Evolutionary conservation across 2,329 filamentous ascomycete genomes (phyloP).

Genomic region (Westerdykella aurantiaca): DNA sequence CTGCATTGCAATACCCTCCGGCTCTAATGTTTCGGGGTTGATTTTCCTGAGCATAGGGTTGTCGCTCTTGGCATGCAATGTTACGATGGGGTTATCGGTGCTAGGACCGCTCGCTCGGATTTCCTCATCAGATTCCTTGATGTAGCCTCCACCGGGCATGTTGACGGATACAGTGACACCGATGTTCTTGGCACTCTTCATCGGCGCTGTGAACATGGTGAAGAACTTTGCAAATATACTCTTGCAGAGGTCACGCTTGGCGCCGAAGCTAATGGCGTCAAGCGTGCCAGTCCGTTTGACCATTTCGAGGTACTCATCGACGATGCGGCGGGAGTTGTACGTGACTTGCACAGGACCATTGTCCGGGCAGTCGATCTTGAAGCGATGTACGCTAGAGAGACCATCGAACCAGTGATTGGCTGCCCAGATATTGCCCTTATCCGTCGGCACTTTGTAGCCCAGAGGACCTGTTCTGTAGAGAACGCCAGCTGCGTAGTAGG

Average conservation of each 20-base stretch:
- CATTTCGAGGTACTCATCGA: conserved; percentile 56
- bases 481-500: conserved; percentile 63
- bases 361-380: conserved; percentile 55
- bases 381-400: conserved; percentile 64
- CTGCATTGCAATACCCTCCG: conserved; percentile 59
- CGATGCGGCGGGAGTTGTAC: conserved; percentile 67
- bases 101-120: conserved; percentile 21
- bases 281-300: conserved; percentile 57
- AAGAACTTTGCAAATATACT: conserved; percentile 67
- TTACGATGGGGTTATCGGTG: conserved; percentile 36
- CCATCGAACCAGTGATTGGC: conserved; percentile 79
- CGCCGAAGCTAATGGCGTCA: conserved; percentile 59
- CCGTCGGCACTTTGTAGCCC: conserved; percentile 55
- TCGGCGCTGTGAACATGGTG: conserved; percentile 48
- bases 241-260: conserved; percentile 67
- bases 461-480: conserved; percentile 73
- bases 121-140: conserved; percentile 5
- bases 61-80: conserved; percentile 58
- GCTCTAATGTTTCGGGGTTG: conserved; percentile 66
- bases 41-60: conserved; percentile 54
- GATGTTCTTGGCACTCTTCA: conserved; percentile 48
- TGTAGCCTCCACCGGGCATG: conserved; percentile 48
- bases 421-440: conserved; percentile 53
- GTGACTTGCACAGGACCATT: conserved; percentile 45
- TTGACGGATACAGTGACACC: conserved; percentile 62